Base-by-base conservation (phyloP, 495 filamentous ascomycete species). In the Darksidea phi region DNA sequence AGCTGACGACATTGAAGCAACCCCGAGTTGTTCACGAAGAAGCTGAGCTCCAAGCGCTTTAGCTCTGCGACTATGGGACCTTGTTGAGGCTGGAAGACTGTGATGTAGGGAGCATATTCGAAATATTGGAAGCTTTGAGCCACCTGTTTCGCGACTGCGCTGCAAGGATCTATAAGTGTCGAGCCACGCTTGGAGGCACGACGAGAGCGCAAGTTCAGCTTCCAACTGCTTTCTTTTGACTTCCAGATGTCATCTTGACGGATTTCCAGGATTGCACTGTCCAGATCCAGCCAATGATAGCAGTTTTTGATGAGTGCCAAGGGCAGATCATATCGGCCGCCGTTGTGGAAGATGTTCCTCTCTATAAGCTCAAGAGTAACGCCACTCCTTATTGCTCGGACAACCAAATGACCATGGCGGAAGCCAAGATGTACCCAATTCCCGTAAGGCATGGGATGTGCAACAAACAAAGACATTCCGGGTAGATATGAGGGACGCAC, bases 371-470 rank as follows among this genome's bases (percentile, higher is more conserved):
- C 76, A 1, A 77, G 51, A 7, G 73, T 21, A 4, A 15, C 43
- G 6, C 46, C 41, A 2, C 28, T 11, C 0, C 49, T 20, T 0
- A 1, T 20, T 5, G 78, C 75, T 32, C 79, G 63, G 23, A 84
- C 71, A 6, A 84, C 54, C 12, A 73, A 63, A 1, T 66, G 24
- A 0, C 61, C 64, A 11, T 71, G 58, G 8, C 78, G 75, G 41
- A 76, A 67, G 1, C 81, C 82, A 47, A 84, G 67, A 66, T 84
- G 79, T 4, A 85, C 68, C 26, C 76, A 55, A 47, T 80, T 71
- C 0, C 56, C 64, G 20, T 70, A 37, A 2, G 42, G 34, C 11
- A 71, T 64, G 6, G 0, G 34, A 41, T 49, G 63, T 12, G 69
- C 70, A 5, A 82, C 64, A 6, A 67, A 62, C 54, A 82, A 72